Conservation (phyloP, 139 green algal species). For the Closterium sp. region DNA sequence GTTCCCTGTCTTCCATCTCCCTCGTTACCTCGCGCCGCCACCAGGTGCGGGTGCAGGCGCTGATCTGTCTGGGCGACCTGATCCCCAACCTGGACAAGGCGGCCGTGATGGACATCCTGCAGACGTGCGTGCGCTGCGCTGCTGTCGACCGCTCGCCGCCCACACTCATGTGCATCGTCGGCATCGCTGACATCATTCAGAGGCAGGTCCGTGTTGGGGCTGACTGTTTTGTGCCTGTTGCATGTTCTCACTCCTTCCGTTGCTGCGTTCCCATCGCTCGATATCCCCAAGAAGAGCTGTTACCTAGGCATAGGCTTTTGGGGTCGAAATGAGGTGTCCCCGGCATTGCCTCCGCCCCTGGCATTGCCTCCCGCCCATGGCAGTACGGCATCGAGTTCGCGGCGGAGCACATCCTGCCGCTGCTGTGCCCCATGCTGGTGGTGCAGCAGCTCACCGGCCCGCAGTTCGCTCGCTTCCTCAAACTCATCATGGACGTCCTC, state of each 20-base stretch:
- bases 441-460: conserved; percentile 22
- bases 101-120: conserved; percentile 61
- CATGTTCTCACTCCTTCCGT: neutral
- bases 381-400: conserved; percentile 41
- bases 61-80: conserved; percentile 59
- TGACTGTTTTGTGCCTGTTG: neutral
- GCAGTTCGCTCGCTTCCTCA: conserved; percentile 41
- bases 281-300: too few species aligned
- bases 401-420: conserved; percentile 39
- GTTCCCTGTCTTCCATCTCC: neutral
- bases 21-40: neutral
- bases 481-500: conserved; percentile 27
- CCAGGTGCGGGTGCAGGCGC: conserved; percentile 62
- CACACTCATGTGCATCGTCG: conserved; percentile 70
- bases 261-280: too few species aligned
- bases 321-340: too few species aligned
- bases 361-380: conserved; percentile 1
- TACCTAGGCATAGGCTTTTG: too few species aligned
- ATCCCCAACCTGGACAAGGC: conserved; percentile 58
- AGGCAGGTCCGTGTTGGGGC: conserved; percentile 22
- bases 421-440: conserved; percentile 21
- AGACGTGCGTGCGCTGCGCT: conserved; percentile 56
- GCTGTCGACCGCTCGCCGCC: conserved; percentile 67
- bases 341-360: too few species aligned
- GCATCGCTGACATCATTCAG: conserved; percentile 62